phyloP scores from a whole-genome alignment of 2,329 filamentous ascomycete genomes.

The Colletotrichum gloeosporioides region DNA sequence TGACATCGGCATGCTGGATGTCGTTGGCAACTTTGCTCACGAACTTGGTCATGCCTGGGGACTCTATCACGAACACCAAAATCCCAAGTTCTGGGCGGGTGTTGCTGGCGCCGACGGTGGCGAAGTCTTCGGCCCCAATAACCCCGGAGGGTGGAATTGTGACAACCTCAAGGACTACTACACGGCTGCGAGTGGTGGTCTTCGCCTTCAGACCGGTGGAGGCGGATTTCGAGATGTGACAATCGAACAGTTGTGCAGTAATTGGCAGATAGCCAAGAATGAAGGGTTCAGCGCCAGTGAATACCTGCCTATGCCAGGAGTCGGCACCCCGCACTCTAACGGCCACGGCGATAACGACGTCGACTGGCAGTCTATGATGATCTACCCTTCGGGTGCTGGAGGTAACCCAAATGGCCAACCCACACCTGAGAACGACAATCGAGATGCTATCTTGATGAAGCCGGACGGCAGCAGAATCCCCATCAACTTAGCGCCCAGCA shows the following conservation, averaged over 20 bases:
- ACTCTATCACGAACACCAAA: conserved; percentile 32
- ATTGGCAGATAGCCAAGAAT: background rate
- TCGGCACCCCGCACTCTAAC: background rate
- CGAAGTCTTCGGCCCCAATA: background rate
- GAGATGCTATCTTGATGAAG: background rate
- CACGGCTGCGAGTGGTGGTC: background rate
- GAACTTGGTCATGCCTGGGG: conserved; percentile 33
- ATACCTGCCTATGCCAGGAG: background rate
- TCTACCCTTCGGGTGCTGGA: conserved; percentile 25
- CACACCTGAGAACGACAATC: background rate
- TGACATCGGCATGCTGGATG: conserved; percentile 4
- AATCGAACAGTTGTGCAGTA: background rate
- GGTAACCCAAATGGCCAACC: background rate
- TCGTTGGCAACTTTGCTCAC: conserved; percentile 27
- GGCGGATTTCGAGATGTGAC: background rate
- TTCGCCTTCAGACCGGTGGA: background rate
- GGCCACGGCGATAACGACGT: background rate
- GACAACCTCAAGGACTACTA: conserved; percentile 11
- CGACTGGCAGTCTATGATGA: conserved; percentile 24
- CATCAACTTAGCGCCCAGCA: background rate
- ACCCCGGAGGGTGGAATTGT: conserved; percentile 4
- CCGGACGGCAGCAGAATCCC: background rate
- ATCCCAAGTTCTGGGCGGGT: conserved; percentile 26
- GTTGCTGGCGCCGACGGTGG: background rate
- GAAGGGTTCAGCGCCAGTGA: background rate